These are phyloP conservation scores for Colletotrichum acutatum DNA, from an alignment of 2,329 filamentous ascomycete species.

Conservation along the genomic window DNA sequence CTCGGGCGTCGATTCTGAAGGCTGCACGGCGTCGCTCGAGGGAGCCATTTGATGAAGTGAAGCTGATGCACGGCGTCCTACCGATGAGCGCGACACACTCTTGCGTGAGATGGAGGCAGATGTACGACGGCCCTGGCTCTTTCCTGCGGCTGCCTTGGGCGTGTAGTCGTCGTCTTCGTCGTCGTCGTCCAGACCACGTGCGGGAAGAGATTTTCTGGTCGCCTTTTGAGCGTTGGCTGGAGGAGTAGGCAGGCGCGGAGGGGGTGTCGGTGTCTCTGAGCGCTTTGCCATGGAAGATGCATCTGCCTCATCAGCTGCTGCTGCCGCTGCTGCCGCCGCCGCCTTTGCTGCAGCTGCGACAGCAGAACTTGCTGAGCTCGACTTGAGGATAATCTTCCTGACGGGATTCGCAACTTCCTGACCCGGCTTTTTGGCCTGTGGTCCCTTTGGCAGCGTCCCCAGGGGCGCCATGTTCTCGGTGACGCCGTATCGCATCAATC, in stretches of 20 bases:
- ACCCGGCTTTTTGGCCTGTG: constrained; percentile 52
- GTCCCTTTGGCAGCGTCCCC: constrained; percentile 75
- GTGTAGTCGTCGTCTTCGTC: constrained; percentile 26
- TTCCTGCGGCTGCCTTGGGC: constrained; percentile 22
- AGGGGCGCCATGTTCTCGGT: constrained; percentile 87
- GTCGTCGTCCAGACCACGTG: constrained; percentile 29
- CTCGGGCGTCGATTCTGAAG: constrained; percentile 23
- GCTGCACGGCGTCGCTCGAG: constrained; percentile 33
- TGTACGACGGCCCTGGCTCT: constrained; percentile 22
- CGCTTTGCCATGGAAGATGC: constrained; percentile 16
- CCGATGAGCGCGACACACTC: constrained; percentile 34
- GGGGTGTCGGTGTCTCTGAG: constrained; percentile 21
- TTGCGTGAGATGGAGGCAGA: constrained; percentile 30
- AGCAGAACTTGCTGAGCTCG: constrained; percentile 39
- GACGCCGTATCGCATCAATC: constrained; percentile 79
- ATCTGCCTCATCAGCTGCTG: constrained; percentile 12
- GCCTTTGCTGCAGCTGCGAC: constrained; percentile 1
- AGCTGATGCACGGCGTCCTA: constrained; percentile 28
- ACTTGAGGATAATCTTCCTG: constrained; percentile 60
- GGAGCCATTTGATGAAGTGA: constrained; percentile 23
- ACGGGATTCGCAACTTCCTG: constrained; percentile 43
- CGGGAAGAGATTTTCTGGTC: constrained; percentile 22
- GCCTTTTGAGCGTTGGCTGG: constrained; percentile 21
- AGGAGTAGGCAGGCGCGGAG: constrained; percentile 26
- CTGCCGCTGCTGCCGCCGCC: constrained; percentile 21